These are phyloP conservation scores for Vanrija humicola DNA, from an alignment of 1,284 basidiomycete genomes.

Conservation along the genomic window DNA sequence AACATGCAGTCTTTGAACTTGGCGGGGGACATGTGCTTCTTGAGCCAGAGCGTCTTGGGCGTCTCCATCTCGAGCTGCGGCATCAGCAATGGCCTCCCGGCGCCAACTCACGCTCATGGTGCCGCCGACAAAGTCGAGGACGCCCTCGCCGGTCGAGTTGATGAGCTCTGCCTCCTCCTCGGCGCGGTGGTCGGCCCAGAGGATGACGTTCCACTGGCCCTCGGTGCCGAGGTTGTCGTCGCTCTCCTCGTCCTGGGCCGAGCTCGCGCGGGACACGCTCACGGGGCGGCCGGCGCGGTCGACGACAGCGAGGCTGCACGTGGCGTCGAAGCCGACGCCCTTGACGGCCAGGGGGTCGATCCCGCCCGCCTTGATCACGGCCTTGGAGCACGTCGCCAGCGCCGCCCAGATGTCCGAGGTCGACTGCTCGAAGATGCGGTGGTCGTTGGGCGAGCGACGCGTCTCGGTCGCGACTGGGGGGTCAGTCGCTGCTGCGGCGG, in stretches of 20 bases:
- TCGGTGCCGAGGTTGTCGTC: conserved; percentile 52
- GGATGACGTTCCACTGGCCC: conserved; percentile 76
- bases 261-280: conserved; percentile 60
- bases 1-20: conserved; percentile 83
- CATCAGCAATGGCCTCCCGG: conserved; percentile 3
- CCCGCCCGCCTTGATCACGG: conserved; percentile 61
- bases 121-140: conserved; percentile 92
- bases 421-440: conserved; percentile 79
- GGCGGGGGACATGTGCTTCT: conserved; percentile 72
- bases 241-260: conserved; percentile 19
- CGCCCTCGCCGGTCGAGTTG: conserved; percentile 76
- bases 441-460: conserved; percentile 76
- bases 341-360: conserved; percentile 66
- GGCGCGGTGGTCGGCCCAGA: conserved; percentile 89
- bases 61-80: conserved; percentile 90
- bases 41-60: conserved; percentile 94
- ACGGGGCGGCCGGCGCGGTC: conserved; percentile 71
- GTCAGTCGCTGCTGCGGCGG: not conserved
- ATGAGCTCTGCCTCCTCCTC: conserved; percentile 86
- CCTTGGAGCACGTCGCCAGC: conserved; percentile 66
- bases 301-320: conserved; percentile 88
- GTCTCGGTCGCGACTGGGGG: conserved; percentile 70
- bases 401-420: conserved; percentile 81
- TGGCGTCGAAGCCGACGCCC: conserved; percentile 94
- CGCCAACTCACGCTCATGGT: conserved; percentile 80